phyloP scores from a whole-genome alignment of 345 rosid genomes.

The Eucalyptus virginea region DNA sequence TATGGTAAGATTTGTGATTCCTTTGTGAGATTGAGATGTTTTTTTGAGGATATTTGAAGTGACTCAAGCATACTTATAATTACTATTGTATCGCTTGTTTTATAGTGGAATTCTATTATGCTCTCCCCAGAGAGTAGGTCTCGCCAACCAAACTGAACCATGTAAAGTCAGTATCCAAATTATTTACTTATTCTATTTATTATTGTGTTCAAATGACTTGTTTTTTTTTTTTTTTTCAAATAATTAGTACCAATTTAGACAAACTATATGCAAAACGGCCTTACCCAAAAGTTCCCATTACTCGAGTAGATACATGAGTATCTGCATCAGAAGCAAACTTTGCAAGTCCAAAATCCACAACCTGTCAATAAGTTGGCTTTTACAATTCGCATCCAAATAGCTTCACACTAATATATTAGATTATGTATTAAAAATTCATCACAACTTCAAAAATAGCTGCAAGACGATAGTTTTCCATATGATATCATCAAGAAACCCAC shows the following conservation, averaged over 20 bases:
- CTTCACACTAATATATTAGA: not conserved
- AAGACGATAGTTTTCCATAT: not conserved
- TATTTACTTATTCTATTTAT: no score
- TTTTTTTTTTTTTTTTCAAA: no score
- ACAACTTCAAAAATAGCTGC: not conserved
- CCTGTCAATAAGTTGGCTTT: slow-evolving; percentile 6
- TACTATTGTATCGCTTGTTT: rapidly evolving
- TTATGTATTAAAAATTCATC: not conserved
- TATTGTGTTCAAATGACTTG: no score
- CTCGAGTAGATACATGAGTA: slow-evolving; percentile 83
- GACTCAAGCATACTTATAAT: no score
- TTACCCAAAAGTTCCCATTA: slow-evolving; percentile 95
- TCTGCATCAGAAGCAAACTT: slow-evolving; percentile 53
- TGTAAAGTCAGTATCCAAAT: no score
- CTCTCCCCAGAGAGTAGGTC: no score
- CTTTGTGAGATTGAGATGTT: no score
- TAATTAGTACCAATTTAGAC: not conserved
- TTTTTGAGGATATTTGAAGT: rapidly evolving
- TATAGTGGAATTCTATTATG: no score
- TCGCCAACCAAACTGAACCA: no score
- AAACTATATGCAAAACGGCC: not conserved
- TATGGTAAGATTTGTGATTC: no score
- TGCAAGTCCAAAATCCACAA: slow-evolving; percentile 93
- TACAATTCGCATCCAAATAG: not conserved
- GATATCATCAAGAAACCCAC: not conserved